These are phyloP conservation scores for Pyrenochaeta sp. DNA, from an alignment of 2,329 filamentous ascomycete species.

Conservation along the genomic window DNA sequence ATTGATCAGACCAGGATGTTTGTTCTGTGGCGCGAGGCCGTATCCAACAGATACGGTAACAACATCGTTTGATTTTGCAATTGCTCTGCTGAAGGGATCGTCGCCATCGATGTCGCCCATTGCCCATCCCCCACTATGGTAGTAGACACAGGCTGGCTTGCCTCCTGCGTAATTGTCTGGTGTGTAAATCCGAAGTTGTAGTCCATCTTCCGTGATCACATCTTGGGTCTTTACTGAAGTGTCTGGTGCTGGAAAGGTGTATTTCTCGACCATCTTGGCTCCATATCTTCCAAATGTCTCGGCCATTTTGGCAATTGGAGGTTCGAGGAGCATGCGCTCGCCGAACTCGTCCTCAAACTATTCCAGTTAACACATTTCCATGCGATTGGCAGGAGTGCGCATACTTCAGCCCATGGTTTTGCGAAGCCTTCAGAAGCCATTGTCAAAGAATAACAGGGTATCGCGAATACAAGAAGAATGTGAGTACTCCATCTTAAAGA, in stretches of 20 bases:
- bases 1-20: conserved; percentile 43
- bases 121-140: conserved; percentile 49
- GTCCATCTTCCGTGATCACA: conserved; percentile 27
- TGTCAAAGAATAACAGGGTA: background rate
- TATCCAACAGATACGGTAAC: conserved; percentile 48
- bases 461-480: background rate
- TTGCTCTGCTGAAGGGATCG: conserved; percentile 37
- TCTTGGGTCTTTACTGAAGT: conserved; percentile 42
- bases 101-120: conserved; percentile 47
- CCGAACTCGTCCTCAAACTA: conserved; percentile 45
- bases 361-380: conserved; percentile 18
- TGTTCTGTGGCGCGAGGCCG: conserved; percentile 44
- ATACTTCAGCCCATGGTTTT: conserved; percentile 37
- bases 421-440: conserved; percentile 33
- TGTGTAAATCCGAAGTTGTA: conserved; percentile 46
- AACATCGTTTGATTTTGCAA: conserved; percentile 26
- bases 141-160: conserved; percentile 46
- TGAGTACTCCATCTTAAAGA: background rate
- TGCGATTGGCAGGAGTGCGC: background rate
- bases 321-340: conserved; percentile 32
- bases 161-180: conserved; percentile 37
- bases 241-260: conserved; percentile 42
- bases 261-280: conserved; percentile 28
- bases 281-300: conserved; percentile 24
- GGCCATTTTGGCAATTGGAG: conserved; percentile 26